Base-by-base conservation (phyloP, 1,139 yeast genomes). In the Komagataea norvegica region DNA sequence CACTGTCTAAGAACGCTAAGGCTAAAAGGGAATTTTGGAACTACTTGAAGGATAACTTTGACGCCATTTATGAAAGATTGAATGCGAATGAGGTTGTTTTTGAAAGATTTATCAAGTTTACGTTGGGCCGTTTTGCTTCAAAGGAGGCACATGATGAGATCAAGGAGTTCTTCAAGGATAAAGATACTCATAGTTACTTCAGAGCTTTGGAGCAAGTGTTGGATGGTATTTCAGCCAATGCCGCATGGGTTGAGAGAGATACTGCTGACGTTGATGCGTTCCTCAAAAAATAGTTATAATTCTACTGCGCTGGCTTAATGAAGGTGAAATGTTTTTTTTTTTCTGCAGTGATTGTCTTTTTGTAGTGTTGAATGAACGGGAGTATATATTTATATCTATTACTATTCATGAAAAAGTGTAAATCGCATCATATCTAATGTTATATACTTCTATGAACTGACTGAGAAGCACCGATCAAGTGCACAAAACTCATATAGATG, bases 131-230 rank as follows among this genome's bases (percentile, higher is more conserved):
- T 47, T 76, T 69, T 52, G 68, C 71, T 41, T 65, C 73, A 19
- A 53, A 52, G 37, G 67, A 65, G 30, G 66, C 68, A 43, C 59
- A 62, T 37, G 57, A 61, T 13, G 77, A 74, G 33, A 67, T 80
- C 38, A 61, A 62, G 29, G 46, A 44, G 2, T 79, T 82, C 54
- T 84, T 81, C 53, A 55, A 57, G 7, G 67, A 60, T 31, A 77
- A 75, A 54, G 77, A 81, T 49, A 70, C 70, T 26, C 70, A 70
- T 41, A 82, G 82, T 1, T 79, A 74, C 46, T 82, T 76, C 49
- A 70, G 81, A 59, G 74, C 80, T 9, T 63, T 71, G 42, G 61
- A 61, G 19, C 85, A 78, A 57, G 71, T 72, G 3, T 54, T 78
- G 47, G 85, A 78, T 51, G 65, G 65, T 32, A 64, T 78, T 37